Percentiles rank a stretch among this genome's conserved stretches.
Conservation (phyloP, 2,329 filamentous ascomycete species). For the Amylocarpus encephaloides region DNA sequence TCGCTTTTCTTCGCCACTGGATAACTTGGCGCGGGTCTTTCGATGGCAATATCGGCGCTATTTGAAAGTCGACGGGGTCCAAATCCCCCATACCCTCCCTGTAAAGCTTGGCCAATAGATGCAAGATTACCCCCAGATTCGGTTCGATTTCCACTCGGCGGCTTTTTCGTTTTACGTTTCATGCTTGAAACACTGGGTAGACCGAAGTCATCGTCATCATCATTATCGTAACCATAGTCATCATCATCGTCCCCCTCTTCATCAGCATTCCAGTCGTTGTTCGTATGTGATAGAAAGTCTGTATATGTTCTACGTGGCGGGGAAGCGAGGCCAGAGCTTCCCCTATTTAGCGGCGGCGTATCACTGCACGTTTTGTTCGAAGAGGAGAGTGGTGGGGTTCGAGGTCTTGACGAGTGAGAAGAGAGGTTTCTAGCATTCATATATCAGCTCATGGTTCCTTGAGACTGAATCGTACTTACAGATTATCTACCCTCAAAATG, state of each 20-base stretch:
- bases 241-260: constrained; percentile 63
- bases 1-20: constrained; percentile 84
- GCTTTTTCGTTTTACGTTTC: constrained; percentile 61
- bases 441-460: constrained; percentile 9
- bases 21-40: constrained; percentile 75
- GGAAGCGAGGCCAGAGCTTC: constrained; percentile 48
- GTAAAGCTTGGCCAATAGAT: constrained; percentile 34
- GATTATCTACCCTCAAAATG: constrained; percentile 76
- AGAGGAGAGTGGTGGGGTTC: constrained; percentile 64
- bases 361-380: constrained; percentile 48
- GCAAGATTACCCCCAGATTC: constrained; percentile 17
- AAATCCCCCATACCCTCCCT: constrained; percentile 33
- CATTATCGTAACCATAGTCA: constrained; percentile 70
- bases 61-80: constrained; percentile 62
- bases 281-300: constrained; percentile 73
- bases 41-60: constrained; percentile 90
- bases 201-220: constrained; percentile 92
- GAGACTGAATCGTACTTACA: constrained; percentile 48
- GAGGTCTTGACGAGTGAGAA: constrained; percentile 57
- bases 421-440: constrained; percentile 48
- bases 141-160: constrained; percentile 11
- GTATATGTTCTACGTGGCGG: constrained; percentile 70
- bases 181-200: constrained; percentile 88
- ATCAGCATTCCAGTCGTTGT: constrained; percentile 74
- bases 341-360: constrained; percentile 48